Evolutionary conservation across 768 basidiomycete species (phyloP).

Genomic region (Daedalea quercina): DNA sequence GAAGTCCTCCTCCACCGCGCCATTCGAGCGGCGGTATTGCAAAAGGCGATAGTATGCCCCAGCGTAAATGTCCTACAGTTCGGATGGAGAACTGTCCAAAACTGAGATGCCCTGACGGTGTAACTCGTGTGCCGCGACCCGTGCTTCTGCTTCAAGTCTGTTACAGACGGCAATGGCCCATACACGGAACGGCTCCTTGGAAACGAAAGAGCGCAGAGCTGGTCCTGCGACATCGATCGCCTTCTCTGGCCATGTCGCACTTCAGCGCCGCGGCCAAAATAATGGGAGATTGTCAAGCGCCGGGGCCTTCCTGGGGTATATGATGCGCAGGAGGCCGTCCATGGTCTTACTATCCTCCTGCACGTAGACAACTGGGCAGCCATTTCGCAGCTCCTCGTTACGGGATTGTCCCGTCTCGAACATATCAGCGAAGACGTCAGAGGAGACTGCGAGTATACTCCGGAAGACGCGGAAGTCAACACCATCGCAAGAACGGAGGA

Average conservation of each 20-base stretch:
- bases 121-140: neutral
- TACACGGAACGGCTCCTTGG: neutral
- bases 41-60: slow-evolving; percentile 8
- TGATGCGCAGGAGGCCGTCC: slow-evolving; percentile 9
- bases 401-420: slow-evolving; percentile 7
- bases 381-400: slow-evolving; percentile 1
- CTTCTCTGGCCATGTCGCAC: slow-evolving; percentile 11
- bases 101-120: neutral
- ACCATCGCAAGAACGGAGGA: slow-evolving; percentile 11
- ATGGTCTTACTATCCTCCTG: slow-evolving; percentile 9
- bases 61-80: slow-evolving; percentile 4
- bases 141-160: neutral
- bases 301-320: slow-evolving; percentile 8
- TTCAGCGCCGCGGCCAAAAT: slow-evolving; percentile 14
- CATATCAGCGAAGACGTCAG: slow-evolving; percentile 8
- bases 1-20: neutral
- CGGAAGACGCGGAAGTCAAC: slow-evolving; percentile 8
- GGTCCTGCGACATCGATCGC: too few species aligned
- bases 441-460: slow-evolving; percentile 4
- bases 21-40: neutral
- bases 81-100: neutral
- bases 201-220: neutral
- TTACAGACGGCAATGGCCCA: slow-evolving; percentile 4
- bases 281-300: neutral
- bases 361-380: slow-evolving; percentile 9